Evolutionary conservation across 352 stramenopile species (phyloP).

Genomic region (Phytophthora meadii): DNA sequence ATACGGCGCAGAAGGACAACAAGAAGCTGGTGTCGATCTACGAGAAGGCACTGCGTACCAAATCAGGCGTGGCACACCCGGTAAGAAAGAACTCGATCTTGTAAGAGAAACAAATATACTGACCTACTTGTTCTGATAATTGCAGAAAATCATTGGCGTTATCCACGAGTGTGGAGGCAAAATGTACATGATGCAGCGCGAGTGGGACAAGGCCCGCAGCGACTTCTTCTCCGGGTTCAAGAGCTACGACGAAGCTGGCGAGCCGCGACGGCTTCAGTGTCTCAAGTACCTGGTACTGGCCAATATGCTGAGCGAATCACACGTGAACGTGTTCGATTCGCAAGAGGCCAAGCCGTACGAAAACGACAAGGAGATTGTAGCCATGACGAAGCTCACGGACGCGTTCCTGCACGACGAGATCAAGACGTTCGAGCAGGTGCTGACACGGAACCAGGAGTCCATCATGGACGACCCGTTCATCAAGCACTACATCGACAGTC

Average conservation of each 20-base stretch:
- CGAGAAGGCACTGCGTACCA: conserved; percentile 90
- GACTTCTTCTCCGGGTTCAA: conserved; percentile 97
- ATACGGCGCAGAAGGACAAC: conserved; percentile 92
- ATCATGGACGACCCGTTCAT: conserved; percentile 97
- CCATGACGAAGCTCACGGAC: conserved; percentile 96
- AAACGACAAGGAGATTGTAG: conserved; percentile 95
- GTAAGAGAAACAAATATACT: not conserved
- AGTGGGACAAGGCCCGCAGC: conserved; percentile 93
- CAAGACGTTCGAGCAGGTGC: conserved; percentile 93
- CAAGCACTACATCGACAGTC: conserved; percentile 93
- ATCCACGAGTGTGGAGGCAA: conserved; percentile 96
- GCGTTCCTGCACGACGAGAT: conserved; percentile 97
- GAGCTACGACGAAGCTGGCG: conserved; percentile 96
- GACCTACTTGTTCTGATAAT: conserved; percentile 7
- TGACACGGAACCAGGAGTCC: conserved; percentile 82
- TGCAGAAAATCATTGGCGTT: conserved; percentile 91
- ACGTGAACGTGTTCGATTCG: conserved; percentile 96
- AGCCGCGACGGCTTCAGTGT: conserved; percentile 90
- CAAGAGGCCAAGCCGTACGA: conserved; percentile 94
- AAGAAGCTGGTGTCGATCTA: conserved; percentile 95
- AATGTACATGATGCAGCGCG: conserved; percentile 96
- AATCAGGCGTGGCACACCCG: conserved; percentile 90
- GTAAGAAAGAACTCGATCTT: conserved; percentile 25
- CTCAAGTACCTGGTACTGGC: conserved; percentile 96
- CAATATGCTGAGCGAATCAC: conserved; percentile 95